phyloP scores from a whole-genome alignment of 345 rosid species.

The Ceriops tagal region DNA sequence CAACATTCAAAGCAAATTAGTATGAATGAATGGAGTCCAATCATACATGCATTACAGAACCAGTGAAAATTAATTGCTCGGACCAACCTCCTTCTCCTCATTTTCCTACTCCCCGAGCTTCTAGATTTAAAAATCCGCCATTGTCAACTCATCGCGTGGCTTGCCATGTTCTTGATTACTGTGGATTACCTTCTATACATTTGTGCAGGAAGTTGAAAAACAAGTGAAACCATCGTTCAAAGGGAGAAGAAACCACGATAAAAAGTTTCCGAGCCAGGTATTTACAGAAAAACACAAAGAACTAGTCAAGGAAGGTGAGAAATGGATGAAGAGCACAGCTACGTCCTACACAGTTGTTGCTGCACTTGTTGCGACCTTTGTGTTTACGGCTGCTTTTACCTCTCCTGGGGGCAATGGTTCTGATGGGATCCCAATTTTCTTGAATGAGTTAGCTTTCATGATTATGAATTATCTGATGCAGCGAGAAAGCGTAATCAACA shows the following conservation, averaged over 20 bases:
- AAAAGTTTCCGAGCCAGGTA: slow-evolving; percentile 1
- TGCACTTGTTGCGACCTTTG: slow-evolving; percentile 5
- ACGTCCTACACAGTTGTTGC: slow-evolving; percentile 15
- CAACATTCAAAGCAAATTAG: no score
- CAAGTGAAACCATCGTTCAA: neutral
- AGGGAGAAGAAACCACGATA: neutral
- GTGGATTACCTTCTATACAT: no score
- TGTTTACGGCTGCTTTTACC: slow-evolving; percentile 11
- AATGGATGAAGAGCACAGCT: slow-evolving; percentile 21
- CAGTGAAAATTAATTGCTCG: no score
- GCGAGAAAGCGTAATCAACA: no score
- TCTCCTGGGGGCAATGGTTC: slow-evolving; percentile 12
- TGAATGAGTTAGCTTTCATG: neutral
- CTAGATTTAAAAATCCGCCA: no score
- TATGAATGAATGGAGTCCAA: no score
- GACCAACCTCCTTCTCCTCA: no score
- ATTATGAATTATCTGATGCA: slow-evolving; percentile 4
- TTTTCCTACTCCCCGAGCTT: no score
- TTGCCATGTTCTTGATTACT: no score
- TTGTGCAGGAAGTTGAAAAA: neutral
- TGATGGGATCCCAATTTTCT: slow-evolving; percentile 9
- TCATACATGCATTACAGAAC: no score
- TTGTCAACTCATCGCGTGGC: no score
- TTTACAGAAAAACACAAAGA: slow-evolving; percentile 2
- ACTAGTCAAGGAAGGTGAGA: neutral